Percentiles rank a stretch among this genome's conserved stretches.
Evolutionary conservation across 305 asterid species (phyloP).

Genomic region (Striga hermonthica): DNA sequence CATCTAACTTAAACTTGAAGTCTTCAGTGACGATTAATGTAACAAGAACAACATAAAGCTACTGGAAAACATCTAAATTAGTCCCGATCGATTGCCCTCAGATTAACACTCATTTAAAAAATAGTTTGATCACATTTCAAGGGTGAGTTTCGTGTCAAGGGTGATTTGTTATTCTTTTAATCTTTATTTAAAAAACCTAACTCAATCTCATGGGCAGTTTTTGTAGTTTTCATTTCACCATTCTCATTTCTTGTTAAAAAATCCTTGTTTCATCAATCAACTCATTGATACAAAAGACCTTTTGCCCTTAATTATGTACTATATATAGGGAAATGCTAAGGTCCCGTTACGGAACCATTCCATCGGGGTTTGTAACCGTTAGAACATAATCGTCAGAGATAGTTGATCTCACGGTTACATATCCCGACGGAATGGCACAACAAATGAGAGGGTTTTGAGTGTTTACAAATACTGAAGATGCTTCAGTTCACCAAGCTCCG

Average conservation of each 20-base stretch:
- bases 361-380: too few relatives aligned
- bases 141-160: neutral
- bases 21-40: conserved; percentile 23
- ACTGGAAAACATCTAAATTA: neutral
- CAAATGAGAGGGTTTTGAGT: conserved; percentile 28
- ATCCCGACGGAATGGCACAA: too few relatives aligned
- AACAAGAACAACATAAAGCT: conserved; percentile 27
- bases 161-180: too few relatives aligned
- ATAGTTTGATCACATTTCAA: neutral
- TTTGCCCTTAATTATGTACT: too few relatives aligned
- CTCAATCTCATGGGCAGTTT: too few relatives aligned
- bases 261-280: neutral
- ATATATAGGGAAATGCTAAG: too few relatives aligned
- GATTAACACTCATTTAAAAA: neutral
- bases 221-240: too few relatives aligned
- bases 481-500: conserved; percentile 85
- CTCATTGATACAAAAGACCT: too few relatives aligned
- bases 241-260: neutral
- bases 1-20: conserved; percentile 6
- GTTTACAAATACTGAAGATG: conserved; percentile 73
- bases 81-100: neutral
- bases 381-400: too few relatives aligned
- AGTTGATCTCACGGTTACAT: too few relatives aligned
- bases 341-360: too few relatives aligned
- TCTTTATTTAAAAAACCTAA: too few relatives aligned